Conservation (phyloP, 306 rosid genomes). For the Hylodesmum podocarpum region DNA sequence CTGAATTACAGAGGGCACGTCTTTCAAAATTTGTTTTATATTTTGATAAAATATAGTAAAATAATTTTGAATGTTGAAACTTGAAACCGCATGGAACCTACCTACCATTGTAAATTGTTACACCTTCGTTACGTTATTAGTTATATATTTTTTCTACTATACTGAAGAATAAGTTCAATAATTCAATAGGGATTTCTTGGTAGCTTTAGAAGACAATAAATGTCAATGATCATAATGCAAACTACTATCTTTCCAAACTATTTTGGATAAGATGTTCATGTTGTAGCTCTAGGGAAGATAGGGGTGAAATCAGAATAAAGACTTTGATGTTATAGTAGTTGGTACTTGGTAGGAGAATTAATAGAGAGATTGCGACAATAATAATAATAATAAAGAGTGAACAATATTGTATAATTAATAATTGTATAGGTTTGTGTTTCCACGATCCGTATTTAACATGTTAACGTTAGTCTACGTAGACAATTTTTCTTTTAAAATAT, state of each 20-base stretch:
- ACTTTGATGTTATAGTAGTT: background rate
- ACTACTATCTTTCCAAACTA: background rate
- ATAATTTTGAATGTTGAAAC: background rate
- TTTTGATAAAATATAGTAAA: background rate
- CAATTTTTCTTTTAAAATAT: background rate
- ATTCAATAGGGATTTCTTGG: background rate
- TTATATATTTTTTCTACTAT: background rate
- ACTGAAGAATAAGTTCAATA: background rate
- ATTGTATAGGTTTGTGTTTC: background rate
- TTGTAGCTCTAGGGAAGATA: background rate
- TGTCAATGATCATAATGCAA: background rate
- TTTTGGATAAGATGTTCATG: background rate
- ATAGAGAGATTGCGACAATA: background rate
- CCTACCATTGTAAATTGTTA: background rate
- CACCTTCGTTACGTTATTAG: background rate
- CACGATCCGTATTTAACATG: background rate
- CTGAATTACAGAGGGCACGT: background rate
- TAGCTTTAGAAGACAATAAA: background rate
- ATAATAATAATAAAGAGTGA: background rate
- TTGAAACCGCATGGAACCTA: background rate
- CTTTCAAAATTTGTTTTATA: background rate
- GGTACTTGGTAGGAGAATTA: background rate
- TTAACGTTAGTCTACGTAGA: background rate
- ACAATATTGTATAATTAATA: background rate
- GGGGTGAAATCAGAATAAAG: constrained; percentile 13